phyloP scores from a whole-genome alignment of 345 rosid genomes.

The Melaleuca quinquenervia region DNA sequence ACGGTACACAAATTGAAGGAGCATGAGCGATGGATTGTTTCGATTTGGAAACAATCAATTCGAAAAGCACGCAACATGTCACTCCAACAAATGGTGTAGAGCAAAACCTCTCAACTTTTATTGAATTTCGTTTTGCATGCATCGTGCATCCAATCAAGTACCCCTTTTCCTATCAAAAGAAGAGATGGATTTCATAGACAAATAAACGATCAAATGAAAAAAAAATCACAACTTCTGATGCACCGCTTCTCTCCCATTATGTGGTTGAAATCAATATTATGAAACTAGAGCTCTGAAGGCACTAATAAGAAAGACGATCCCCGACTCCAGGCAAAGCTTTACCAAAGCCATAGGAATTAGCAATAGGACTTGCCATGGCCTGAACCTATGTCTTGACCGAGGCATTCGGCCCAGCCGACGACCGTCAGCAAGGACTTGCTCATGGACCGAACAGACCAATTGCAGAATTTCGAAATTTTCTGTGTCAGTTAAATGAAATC shows the following conservation, averaged over 20 bases:
- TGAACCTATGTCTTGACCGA: not conserved
- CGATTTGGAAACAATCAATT: not conserved
- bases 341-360: not conserved
- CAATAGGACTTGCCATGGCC: not conserved
- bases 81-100: no score
- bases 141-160: fast-evolving
- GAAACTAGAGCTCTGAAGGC: not conserved
- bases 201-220: fast-evolving
- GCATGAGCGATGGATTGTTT: not conserved
- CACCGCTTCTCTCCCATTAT: not conserved
- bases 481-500: not conserved
- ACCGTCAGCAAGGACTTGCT: not conserved
- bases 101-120: not conserved
- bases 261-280: not conserved
- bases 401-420: not conserved
- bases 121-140: not conserved
- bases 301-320: not conserved
- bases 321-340: not conserved
- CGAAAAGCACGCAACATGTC: not conserved
- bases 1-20: not conserved
- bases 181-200: not conserved
- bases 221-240: not conserved
- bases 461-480: not conserved
- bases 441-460: not conserved
- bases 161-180: not conserved